These are phyloP conservation scores for Moringa oleifera DNA, from an alignment of 345 rosid species.

Conservation along the genomic window DNA sequence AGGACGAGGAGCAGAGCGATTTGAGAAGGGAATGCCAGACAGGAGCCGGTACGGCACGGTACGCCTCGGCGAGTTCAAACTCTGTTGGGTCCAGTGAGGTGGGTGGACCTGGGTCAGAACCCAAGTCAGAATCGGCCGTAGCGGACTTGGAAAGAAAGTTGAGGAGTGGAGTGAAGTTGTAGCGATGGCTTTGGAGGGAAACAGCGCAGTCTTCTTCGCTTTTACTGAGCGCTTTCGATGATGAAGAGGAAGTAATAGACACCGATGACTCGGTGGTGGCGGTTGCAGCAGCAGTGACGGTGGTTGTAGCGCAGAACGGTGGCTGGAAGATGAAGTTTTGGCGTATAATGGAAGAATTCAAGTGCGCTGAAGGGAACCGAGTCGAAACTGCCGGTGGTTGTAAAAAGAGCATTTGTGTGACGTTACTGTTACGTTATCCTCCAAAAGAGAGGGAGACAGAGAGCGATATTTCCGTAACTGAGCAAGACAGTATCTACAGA, in stretches of 20 bases:
- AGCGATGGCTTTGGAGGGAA: conserved; percentile 45
- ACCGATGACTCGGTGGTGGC: conserved; percentile 13
- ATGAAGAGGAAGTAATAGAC: conserved; percentile 19
- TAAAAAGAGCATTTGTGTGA: conserved; percentile 33
- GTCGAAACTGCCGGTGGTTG: conserved; percentile 44
- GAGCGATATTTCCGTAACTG: background rate
- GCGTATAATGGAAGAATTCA: conserved; percentile 23
- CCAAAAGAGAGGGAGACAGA: background rate
- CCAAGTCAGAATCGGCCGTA: conserved; percentile 22
- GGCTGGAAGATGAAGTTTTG: conserved; percentile 34
- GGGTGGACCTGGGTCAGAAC: conserved; percentile 28
- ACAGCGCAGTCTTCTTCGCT: conserved; percentile 19
- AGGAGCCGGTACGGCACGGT: conserved; percentile 81
- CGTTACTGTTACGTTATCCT: background rate
- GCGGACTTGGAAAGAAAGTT: conserved; percentile 42
- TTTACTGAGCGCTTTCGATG: conserved; percentile 16
- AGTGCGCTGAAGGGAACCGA: conserved; percentile 40
- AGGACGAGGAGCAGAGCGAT: conserved; percentile 47
- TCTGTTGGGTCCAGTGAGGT: conserved; percentile 53
- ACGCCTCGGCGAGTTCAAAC: conserved; percentile 68
- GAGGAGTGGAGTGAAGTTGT: conserved; percentile 88
- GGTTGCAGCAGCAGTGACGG: conserved; percentile 23
- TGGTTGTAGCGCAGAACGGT: conserved; percentile 16
- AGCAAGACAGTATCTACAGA: background rate
- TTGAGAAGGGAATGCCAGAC: conserved; percentile 87